Percentiles rank a stretch among this genome's conserved stretches.
Evolutionary conservation across 2,329 filamentous ascomycete genomes (phyloP).

Genomic region (Fusarium albosuccineum): DNA sequence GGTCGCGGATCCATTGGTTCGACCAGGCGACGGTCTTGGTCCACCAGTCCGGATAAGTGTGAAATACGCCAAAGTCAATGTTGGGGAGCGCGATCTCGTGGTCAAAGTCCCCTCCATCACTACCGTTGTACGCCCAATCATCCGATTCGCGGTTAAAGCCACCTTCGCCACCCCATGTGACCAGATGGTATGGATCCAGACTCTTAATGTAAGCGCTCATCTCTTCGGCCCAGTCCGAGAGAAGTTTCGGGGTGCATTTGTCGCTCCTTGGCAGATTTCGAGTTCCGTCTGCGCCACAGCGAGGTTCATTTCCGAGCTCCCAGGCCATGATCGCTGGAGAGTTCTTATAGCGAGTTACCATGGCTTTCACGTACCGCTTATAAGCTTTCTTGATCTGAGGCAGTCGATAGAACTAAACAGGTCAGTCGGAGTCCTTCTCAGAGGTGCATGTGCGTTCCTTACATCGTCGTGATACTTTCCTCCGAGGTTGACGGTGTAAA

Average conservation of each 20-base stretch:
- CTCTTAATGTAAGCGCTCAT: constrained; percentile 73
- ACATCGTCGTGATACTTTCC: constrained; percentile 59
- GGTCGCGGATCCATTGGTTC: constrained; percentile 67
- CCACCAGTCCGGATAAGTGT: constrained; percentile 70
- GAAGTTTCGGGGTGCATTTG: constrained; percentile 68
- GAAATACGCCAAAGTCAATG: constrained; percentile 68
- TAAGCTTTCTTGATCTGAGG: constrained; percentile 33
- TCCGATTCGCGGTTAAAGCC: constrained; percentile 62
- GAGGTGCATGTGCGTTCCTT: constrained; percentile 61
- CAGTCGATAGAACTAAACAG: constrained; percentile 24
- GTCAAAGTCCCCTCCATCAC: constrained; percentile 68
- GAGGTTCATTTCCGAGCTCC: constrained; percentile 68
- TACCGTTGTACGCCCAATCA: constrained; percentile 62
- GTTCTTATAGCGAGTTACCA: constrained; percentile 60
- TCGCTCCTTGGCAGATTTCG: constrained; percentile 48
- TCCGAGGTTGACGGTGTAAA: constrained; percentile 68
- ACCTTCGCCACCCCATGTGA: constrained; percentile 71
- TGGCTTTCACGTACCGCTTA: constrained; percentile 56
- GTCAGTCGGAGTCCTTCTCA: background rate
- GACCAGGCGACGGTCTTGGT: constrained; percentile 65
- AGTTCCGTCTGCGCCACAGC: constrained; percentile 57
- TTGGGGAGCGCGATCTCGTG: constrained; percentile 58
- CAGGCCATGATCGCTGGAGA: constrained; percentile 64
- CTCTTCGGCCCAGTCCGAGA: constrained; percentile 69
- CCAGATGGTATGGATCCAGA: constrained; percentile 71